Percentiles rank a stretch among this genome's conserved stretches.
Conservation (phyloP, 1,139 yeast species). For the Zygosaccharomyces pseudobailii region DNA sequence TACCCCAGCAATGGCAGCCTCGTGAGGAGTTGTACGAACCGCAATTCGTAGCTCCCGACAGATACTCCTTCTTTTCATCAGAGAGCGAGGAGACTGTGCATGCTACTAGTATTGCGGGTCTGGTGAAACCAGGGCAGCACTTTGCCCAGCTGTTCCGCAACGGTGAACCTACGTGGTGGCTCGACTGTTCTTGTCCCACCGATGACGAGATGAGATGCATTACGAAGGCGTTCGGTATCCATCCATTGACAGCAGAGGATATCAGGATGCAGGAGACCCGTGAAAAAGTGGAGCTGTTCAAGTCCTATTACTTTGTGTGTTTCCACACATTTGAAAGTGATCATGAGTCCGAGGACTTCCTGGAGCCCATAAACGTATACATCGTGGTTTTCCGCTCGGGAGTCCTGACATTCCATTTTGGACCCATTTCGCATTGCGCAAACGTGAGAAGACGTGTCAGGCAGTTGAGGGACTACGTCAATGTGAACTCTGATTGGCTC, state of each 20-base stretch:
- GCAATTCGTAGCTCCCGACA: constrained; percentile 47
- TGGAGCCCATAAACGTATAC: constrained; percentile 85
- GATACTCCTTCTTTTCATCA: constrained; percentile 79
- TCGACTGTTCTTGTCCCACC: constrained; percentile 66
- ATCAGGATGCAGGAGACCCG: constrained; percentile 80
- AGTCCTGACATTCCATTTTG: constrained; percentile 76
- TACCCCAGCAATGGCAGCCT: neutral
- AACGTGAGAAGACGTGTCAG: constrained; percentile 89
- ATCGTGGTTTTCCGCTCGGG: constrained; percentile 85
- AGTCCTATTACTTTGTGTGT: constrained; percentile 72
- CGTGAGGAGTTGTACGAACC: constrained; percentile 12
- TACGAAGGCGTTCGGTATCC: constrained; percentile 72
- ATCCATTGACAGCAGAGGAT: constrained; percentile 82
- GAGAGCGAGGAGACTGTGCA: constrained; percentile 84
- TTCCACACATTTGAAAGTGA: constrained; percentile 79
- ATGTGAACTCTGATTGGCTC: constrained; percentile 87
- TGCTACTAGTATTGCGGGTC: constrained; percentile 77
- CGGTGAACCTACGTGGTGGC: constrained; percentile 60
- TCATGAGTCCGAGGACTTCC: constrained; percentile 68
- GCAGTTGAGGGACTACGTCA: constrained; percentile 81
- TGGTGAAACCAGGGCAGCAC: constrained; percentile 60
- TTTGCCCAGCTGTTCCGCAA: constrained; percentile 58
- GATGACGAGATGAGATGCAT: constrained; percentile 63
- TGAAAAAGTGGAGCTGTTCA: constrained; percentile 76
- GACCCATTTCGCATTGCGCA: constrained; percentile 77